A percentile compares a stretch with the other conserved stretches of the same genome.
phyloP scores from a whole-genome alignment of 805 yeast genomes.

The Suhomyces sp. region DNA sequence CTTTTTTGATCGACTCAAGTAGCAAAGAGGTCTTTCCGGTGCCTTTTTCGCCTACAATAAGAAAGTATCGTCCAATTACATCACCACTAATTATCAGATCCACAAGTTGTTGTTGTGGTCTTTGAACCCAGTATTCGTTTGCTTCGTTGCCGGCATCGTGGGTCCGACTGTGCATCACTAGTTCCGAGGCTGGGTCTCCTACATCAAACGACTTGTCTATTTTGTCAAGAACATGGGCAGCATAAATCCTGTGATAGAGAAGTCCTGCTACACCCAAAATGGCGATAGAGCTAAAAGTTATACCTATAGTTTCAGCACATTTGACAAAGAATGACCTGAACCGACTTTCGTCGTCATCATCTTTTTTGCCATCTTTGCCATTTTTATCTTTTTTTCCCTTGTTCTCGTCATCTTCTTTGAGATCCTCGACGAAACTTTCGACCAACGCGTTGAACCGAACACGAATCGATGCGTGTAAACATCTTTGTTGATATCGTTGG shows the following conservation, averaged over 20 bases:
- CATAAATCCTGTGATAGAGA: conserved; percentile 64
- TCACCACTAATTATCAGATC: conserved; percentile 66
- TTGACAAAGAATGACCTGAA: conserved; percentile 26
- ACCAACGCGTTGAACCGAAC: conserved; percentile 8
- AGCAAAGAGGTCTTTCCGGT: conserved; percentile 81
- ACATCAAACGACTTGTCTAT: conserved; percentile 64
- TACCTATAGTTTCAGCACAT: conserved; percentile 64
- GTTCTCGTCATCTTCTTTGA: conserved; percentile 8
- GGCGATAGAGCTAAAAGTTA: conserved; percentile 65
- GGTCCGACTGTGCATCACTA: conserved; percentile 51
- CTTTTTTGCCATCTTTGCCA: conserved; percentile 1
- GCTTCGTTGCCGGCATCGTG: conserved; percentile 21
- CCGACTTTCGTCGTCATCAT: background rate
- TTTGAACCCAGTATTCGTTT: conserved; percentile 54
- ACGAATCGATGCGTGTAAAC: background rate
- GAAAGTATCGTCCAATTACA: conserved; percentile 64
- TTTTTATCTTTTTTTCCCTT: background rate
- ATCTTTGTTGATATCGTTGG: too few relatives aligned
- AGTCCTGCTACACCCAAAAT: conserved; percentile 71
- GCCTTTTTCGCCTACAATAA: conserved; percentile 80
- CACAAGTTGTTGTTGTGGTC: conserved; percentile 63
- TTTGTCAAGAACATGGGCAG: conserved; percentile 56
- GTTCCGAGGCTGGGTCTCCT: conserved; percentile 63
- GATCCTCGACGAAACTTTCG: conserved; percentile 7
- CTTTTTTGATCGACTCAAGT: conserved; percentile 64